A percentile compares a stretch with the other conserved stretches of the same genome.
These are phyloP conservation scores for Syzygium aromaticum DNA, from an alignment of 345 rosid species.

Conservation along the genomic window DNA sequence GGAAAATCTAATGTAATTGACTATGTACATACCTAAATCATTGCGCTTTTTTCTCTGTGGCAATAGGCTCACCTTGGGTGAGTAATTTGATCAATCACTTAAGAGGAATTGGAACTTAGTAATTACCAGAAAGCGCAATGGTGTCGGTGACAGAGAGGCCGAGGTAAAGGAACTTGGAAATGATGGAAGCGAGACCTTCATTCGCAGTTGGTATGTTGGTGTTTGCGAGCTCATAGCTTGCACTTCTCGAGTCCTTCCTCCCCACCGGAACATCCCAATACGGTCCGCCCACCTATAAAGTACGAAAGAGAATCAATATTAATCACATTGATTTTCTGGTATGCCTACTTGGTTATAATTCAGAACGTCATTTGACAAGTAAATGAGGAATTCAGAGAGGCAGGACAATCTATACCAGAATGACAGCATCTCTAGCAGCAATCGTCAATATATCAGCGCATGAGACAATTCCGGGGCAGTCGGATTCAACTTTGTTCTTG, in stretches of 20 bases:
- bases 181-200: constrained; percentile 48
- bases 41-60: no score
- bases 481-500: constrained; percentile 84
- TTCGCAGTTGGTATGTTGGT: constrained; percentile 54
- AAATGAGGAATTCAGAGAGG: neutral
- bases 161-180: constrained; percentile 52
- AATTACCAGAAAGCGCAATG: constrained; percentile 76
- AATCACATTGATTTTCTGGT: neutral
- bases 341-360: neutral
- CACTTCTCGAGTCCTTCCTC: constrained; percentile 84
- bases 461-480: constrained; percentile 83
- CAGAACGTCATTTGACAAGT: neutral
- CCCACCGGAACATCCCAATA: constrained; percentile 94
- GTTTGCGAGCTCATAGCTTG: constrained; percentile 37
- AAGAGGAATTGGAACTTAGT: neutral
- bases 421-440: constrained; percentile 84
- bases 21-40: neutral
- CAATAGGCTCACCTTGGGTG: neutral
- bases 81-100: neutral
- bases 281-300: constrained; percentile 78
- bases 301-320: neutral
- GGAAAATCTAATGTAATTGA: neutral
- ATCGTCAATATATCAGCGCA: constrained; percentile 89
- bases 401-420: constrained; percentile 36
- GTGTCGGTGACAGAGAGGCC: constrained; percentile 80